phyloP scores from a whole-genome alignment of 305 asterid genomes.

The Fraxinus albicans region DNA sequence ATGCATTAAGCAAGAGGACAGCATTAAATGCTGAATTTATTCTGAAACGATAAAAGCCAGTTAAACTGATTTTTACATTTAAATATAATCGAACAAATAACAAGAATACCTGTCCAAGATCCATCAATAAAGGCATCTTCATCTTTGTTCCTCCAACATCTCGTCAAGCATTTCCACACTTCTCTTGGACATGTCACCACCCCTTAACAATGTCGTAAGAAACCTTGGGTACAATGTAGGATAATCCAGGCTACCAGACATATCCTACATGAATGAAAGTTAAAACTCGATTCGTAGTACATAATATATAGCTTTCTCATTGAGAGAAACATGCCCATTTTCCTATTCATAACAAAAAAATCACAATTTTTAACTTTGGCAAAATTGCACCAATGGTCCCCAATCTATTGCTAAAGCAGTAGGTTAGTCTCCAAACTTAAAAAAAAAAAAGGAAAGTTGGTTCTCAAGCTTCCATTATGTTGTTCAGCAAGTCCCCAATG shows the following conservation, averaged over 20 bases:
- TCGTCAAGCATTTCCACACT: conserved; percentile 82
- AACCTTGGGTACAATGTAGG: conserved; percentile 67
- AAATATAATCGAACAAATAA: not conserved
- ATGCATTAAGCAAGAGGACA: not conserved
- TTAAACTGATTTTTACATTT: not conserved
- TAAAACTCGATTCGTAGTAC: not conserved
- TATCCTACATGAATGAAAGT: conserved; percentile 47
- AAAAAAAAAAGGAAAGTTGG: not conserved
- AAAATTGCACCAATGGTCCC: not conserved
- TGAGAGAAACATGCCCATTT: not conserved
- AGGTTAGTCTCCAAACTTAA: not conserved
- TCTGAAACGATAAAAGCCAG: not conserved
- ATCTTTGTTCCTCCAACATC: conserved; percentile 85
- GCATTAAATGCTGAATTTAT: not conserved
- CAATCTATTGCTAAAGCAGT: not conserved
- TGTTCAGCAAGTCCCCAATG: not conserved
- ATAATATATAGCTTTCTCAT: not conserved
- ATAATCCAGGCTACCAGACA: conserved; percentile 57
- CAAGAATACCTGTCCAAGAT: conserved; percentile 26
- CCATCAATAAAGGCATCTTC: conserved; percentile 27
- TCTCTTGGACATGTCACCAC: conserved; percentile 83
- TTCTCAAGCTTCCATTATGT: not conserved
- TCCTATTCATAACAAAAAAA: not conserved
- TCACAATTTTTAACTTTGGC: not conserved
- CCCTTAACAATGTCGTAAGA: conserved; percentile 76